These are phyloP conservation scores for Pseudopithomyces chartarum DNA, from an alignment of 2,329 filamentous ascomycete species.

Conservation along the genomic window DNA sequence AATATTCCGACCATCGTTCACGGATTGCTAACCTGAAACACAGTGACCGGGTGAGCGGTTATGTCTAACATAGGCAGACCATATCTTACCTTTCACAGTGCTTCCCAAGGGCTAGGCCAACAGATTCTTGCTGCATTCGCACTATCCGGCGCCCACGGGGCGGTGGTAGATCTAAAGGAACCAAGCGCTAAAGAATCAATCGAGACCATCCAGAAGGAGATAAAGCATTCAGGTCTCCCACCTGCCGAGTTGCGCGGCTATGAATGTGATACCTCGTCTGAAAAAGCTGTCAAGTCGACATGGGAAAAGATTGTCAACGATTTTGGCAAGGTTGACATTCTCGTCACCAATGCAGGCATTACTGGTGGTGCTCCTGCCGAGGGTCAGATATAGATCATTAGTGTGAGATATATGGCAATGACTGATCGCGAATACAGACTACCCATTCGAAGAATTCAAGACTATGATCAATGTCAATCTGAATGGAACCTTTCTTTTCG, in stretches of 20 bases:
- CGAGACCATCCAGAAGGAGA: constrained; percentile 12
- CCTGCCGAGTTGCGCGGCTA: constrained; percentile 43
- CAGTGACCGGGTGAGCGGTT: constrained; percentile 10
- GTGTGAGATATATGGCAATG: constrained; percentile 46
- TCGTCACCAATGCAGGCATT: constrained; percentile 49
- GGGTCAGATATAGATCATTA: background rate
- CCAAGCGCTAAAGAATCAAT: constrained; percentile 20
- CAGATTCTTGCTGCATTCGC: constrained; percentile 39
- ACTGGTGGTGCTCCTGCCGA: constrained; percentile 33
- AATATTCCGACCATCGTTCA: background rate
- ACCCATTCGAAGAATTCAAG: constrained; percentile 77
- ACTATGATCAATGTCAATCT: constrained; percentile 82
- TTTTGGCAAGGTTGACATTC: constrained; percentile 45
- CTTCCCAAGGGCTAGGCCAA: constrained; percentile 35
- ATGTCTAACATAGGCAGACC: background rate
- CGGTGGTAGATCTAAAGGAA: constrained; percentile 38
- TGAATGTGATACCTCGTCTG: constrained; percentile 47
- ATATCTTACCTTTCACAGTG: constrained; percentile 13
- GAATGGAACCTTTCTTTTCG: constrained; percentile 77
- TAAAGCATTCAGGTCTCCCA: constrained; percentile 8
- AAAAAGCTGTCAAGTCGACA: constrained; percentile 43
- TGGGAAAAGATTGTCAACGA: constrained; percentile 38
- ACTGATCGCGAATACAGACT: constrained; percentile 65
- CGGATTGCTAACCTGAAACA: background rate
- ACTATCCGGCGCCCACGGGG: constrained; percentile 36